Base-by-base conservation (phyloP, 345 rosid species). In the Melastoma malabathricum region DNA sequence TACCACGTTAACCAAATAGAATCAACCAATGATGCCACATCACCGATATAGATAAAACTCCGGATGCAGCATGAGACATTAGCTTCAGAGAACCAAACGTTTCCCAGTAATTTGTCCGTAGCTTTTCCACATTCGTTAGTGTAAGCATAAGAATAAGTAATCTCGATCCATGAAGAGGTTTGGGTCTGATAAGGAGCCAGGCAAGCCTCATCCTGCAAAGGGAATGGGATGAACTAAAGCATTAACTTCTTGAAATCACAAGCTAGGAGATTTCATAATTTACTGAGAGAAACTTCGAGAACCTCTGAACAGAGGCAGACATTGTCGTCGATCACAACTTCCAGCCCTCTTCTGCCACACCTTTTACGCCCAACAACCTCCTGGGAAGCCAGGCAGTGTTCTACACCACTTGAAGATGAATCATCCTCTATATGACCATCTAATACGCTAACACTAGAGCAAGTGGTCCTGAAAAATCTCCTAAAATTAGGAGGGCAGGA, bases 31-130 rank as follows among this genome's bases (percentile, higher is more conserved):
- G 81, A 66, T 34, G 76, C 63, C 53, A 69, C 48, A 61, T 84
- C 88, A 58, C 98, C 98, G 6, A 92, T 81, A 58, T 79, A 87
- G 34, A 92, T 81, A 74, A 87, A 92, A 48, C 75, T 74, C 56
- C 88, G 84, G 47, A 74, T 64, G 62, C 96, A 92, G n/a, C 61
- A 57, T 27, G 56, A 60, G 46, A 67, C 60, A 2, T 13, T 44
- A 18, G 34, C 23, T 50, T 51, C 58, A 45, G 67, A 61, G 19
- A 45, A 52, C 55, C 62, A 67, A 47, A 63, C 51, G 60, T 61
- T 67, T 13, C 54, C 20, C 63, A 39, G 18, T 23, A 63, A 54
- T 61, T 51, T 50, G 64, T 43, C 49, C 38, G 29, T 62, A 59
- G 22, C 47, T 47, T 52, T 59, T 63, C 69, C 59, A 68, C 96